Percentiles rank a stretch among this genome's conserved stretches.
Conservation (phyloP, 2,329 filamentous ascomycete species). For the Plenodomus tracheiphilus region DNA sequence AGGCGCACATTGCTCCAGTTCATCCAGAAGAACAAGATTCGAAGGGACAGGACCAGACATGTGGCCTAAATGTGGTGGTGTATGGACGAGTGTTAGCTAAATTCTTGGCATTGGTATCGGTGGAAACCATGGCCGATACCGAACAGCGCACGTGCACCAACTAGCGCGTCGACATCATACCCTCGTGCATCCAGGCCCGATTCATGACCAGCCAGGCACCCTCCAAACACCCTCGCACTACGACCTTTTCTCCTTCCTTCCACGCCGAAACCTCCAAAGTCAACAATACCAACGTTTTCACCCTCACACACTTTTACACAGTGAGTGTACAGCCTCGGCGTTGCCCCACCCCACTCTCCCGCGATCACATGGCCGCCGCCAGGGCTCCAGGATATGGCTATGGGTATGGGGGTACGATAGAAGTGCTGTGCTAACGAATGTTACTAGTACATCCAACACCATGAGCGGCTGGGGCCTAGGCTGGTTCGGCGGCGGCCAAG, state of each 20-base stretch:
- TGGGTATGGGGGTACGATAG: not conserved
- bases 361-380: conserved; percentile 10
- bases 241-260: conserved; percentile 3
- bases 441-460: conserved; percentile 1
- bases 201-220: conserved; percentile 22
- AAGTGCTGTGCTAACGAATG: not conserved
- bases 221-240: conserved; percentile 14
- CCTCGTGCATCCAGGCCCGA: conserved; percentile 21
- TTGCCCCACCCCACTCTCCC: conserved; percentile 23
- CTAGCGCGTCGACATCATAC: conserved; percentile 31
- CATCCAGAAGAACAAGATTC: conserved; percentile 53
- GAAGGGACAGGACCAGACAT: conserved; percentile 59
- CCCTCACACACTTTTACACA: conserved; percentile 4
- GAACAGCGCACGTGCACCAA: conserved; percentile 17
- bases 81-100: not conserved
- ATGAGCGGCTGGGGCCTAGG: conserved; percentile 57
- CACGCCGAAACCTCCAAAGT: conserved; percentile 2
- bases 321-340: conserved; percentile 13
- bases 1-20: conserved; percentile 50
- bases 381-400: not conserved
- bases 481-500: conserved; percentile 87
- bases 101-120: conserved; percentile 5
- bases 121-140: conserved; percentile 16
- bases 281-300: not conserved
- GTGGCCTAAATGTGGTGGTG: conserved; percentile 31